Evolutionary conservation across 176 grass and related monocot genomes (phyloP), one percentile per base, ranked within the genome.

Genomic region (Avena atlantica): DNA sequence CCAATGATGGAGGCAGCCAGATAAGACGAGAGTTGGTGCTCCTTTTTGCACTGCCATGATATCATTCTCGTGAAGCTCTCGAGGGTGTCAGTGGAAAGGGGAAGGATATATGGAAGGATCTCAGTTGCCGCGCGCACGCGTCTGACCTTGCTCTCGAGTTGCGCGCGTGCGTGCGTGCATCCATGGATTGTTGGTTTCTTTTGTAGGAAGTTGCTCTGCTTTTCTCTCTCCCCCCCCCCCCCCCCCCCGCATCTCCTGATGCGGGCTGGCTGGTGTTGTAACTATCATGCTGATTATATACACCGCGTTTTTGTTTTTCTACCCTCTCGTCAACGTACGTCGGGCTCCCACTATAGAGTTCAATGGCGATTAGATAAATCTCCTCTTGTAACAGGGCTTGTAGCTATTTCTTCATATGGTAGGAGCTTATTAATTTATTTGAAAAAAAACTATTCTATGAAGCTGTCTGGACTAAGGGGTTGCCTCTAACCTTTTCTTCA

Each of bases 221-320:
- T 80, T 85, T 66, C n/a, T 55, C 58, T 12, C 8, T 1, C 27
- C 2, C 25, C 14, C 23, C 27, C 51, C 8, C 3, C 27, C 2
- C 25, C 14, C 23, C 27, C 51, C 13, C 71, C 36, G 70, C 63
- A 85, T 67, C 68, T 74, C 64, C 57, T 49, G 47, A 57, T 66
- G 48, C 24, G 24, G 62, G 53, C 82, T 74, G 76, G 68, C 68
- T 85, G 76, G 69, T 81, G 83, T 82, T 53, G 83, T 90, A 78
- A 82, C 83, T 70, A 60, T 77, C 84, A 90, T 76, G 78, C 78
- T 61, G 88, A 89, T 89, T 52, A 89, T 81, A 83, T 70, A 88
- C 86, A 69, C 86, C 72, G 50, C 70, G 80, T 88, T 82, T 87
- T 87, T 78, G 67, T 70, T 75, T 48, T 48, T 27, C 7, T 67